Percentiles rank a stretch among this genome's conserved stretches.
Evolutionary conservation across 2,329 filamentous ascomycete species (phyloP).

Genomic region (Calycina marina): DNA sequence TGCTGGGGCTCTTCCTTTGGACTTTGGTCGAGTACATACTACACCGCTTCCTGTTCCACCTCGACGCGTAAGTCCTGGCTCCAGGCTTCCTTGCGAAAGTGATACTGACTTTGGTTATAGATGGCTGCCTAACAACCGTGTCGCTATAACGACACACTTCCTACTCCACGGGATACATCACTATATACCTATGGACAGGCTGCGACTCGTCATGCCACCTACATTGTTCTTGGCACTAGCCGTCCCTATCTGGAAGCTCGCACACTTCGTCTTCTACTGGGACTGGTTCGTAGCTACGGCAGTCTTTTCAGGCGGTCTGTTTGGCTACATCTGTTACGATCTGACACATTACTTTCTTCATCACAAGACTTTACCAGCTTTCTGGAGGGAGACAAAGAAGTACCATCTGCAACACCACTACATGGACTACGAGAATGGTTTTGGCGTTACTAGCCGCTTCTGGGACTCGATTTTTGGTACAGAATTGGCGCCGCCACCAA

Average conservation of each 20-base stretch:
- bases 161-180: constrained; percentile 94
- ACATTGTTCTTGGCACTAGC: constrained; percentile 74
- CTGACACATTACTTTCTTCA: constrained; percentile 98
- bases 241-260: constrained; percentile 81
- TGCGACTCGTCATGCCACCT: constrained; percentile 93
- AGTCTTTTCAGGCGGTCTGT: constrained; percentile 79
- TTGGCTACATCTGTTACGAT: constrained; percentile 94
- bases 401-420: constrained; percentile 97
- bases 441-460: constrained; percentile 90
- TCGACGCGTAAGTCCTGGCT: constrained; percentile 58
- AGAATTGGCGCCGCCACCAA: constrained; percentile 38
- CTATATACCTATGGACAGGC: constrained; percentile 98
- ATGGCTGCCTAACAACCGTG: constrained; percentile 79
- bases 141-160: constrained; percentile 79
- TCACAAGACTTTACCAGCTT: constrained; percentile 78
- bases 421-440: constrained; percentile 93
- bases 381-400: constrained; percentile 90
- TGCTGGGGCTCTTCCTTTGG: constrained; percentile 65
- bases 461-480: constrained; percentile 93
- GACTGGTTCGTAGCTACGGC: constrained; percentile 71
- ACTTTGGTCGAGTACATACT: constrained; percentile 78
- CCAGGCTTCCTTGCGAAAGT: neutral
- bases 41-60: constrained; percentile 85
- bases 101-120: constrained; percentile 33
- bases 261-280: constrained; percentile 67